Evolutionary conservation across 306 rosid genomes (phyloP).

Genomic region (Astragalus glycyphyllos): DNA sequence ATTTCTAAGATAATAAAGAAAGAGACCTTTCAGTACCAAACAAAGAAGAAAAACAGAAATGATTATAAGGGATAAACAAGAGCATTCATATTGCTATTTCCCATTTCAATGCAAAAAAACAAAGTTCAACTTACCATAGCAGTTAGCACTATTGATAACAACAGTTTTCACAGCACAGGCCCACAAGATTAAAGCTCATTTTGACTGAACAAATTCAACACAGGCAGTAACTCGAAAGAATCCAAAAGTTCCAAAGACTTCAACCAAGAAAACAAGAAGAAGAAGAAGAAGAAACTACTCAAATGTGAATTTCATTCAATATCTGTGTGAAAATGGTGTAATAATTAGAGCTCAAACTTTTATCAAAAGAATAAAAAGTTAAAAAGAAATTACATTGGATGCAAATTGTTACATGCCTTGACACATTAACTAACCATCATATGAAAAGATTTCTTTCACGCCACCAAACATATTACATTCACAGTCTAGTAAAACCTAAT

Average conservation of each 20-base stretch:
- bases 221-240: conserved; percentile 40
- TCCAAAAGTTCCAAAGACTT: conserved; percentile 15
- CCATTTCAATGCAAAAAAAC: conserved; percentile 41
- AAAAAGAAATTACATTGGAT: conserved; percentile 8
- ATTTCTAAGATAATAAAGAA: conserved; percentile 58
- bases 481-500: conserved; percentile 60
- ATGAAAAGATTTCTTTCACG: conserved; percentile 39
- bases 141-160: conserved; percentile 47
- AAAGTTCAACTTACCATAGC: conserved; percentile 53
- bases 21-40: conserved; percentile 60
- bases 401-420: conserved; percentile 45
- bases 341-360: too few species aligned
- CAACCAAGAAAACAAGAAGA: background rate
- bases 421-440: conserved; percentile 59
- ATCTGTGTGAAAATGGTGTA: background rate
- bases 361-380: background rate
- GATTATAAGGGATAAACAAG: conserved; percentile 52
- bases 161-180: conserved; percentile 63
- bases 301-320: conserved; percentile 23
- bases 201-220: conserved; percentile 35
- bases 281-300: background rate
- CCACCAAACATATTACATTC: conserved; percentile 49
- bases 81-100: conserved; percentile 51
- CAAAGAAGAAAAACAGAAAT: conserved; percentile 56
- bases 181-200: conserved; percentile 51